Evolutionary conservation across 352 stramenopile genomes (phyloP).

Genomic region (Saprolegnia parasitica): DNA sequence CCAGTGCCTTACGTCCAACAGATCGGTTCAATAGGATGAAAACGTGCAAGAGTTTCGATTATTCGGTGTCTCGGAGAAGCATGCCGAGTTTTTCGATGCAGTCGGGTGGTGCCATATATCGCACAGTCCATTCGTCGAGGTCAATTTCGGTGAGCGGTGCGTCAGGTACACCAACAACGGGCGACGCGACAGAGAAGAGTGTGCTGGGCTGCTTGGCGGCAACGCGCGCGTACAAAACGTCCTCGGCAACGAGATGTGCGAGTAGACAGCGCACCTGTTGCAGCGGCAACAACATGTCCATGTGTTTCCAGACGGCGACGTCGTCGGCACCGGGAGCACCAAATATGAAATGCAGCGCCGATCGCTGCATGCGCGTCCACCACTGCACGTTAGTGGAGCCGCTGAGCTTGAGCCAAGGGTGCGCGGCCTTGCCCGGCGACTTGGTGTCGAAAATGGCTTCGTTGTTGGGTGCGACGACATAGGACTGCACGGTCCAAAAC

Average conservation of each 20-base stretch:
- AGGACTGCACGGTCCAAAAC: constrained; percentile 21
- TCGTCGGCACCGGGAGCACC: not conserved
- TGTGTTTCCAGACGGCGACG: not conserved
- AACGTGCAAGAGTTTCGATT: not conserved
- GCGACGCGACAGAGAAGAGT: not conserved
- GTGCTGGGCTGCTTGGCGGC: not conserved
- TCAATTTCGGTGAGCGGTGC: constrained; percentile 9
- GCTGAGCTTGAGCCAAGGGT: constrained; percentile 24
- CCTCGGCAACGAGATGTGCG: constrained; percentile 6
- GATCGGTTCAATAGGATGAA: not conserved
- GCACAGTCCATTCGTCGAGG: constrained; percentile 1
- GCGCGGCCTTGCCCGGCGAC: not conserved
- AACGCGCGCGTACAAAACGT: constrained; percentile 19
- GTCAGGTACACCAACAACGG: constrained; percentile 6
- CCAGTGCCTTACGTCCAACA: not conserved
- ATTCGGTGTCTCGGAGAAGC: not conserved
- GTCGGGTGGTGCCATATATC: constrained; percentile 16
- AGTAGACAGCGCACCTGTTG: constrained; percentile 15
- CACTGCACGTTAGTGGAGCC: constrained; percentile 2
- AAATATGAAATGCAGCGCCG: constrained; percentile 2
- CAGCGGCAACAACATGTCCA: constrained; percentile 15
- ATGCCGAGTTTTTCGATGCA: constrained; percentile 17
- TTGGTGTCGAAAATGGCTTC: constrained; percentile 6
- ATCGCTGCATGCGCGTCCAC: constrained; percentile 14
- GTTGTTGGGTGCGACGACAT: not conserved